Base-by-base conservation (phyloP, 73 alveolate species). In the Tetrahymena malaccensis region DNA sequence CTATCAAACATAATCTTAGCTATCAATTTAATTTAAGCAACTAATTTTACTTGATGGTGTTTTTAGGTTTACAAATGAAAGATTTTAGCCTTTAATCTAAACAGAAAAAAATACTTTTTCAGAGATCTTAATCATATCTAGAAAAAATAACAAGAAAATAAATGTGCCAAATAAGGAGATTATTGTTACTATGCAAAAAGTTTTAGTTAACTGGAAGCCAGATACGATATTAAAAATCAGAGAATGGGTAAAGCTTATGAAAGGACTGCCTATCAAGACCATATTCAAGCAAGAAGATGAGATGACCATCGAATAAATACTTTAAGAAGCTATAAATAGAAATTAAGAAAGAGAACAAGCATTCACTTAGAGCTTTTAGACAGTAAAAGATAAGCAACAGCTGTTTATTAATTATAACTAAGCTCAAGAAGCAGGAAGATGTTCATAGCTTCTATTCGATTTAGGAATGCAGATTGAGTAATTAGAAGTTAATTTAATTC, bases 131-230 rank as follows among this genome's bases (percentile, higher is more conserved):
- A 70, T 70, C 37, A 70, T 70, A 70, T 25, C 35, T 0, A 70
- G 89, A 70, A 70, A 70, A 8, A 70, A 70, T 27, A 70, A 70
- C 37, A 70, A 70, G 5, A 70, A 70, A 70, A 70, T 70, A 3
- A 70, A 70, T 70, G 37, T 70, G 0, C 38, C 38, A 27, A 70
- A 70, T 34, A 93, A 89, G 83, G 25, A 89, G 55, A 34, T 93
- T 3, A 37, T 50, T 17, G 84, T 95, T 55, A 33, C 43, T 16
- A 43, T 95, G 93, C 94, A 95, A 21, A 85, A 37, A 43, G 31
- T 84, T 55, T 35, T 84, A 25, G 85, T 95, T 43, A 95, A 95
- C 35, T 95, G 97, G 97, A 95, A 95, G 89, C 97, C 97, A 34
- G 97, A 95, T 95, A 50, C 95, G 8, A 50, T 95, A 22, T 50